Conservation (phyloP, 495 filamentous ascomycete genomes). For the Tuber borchii region DNA sequence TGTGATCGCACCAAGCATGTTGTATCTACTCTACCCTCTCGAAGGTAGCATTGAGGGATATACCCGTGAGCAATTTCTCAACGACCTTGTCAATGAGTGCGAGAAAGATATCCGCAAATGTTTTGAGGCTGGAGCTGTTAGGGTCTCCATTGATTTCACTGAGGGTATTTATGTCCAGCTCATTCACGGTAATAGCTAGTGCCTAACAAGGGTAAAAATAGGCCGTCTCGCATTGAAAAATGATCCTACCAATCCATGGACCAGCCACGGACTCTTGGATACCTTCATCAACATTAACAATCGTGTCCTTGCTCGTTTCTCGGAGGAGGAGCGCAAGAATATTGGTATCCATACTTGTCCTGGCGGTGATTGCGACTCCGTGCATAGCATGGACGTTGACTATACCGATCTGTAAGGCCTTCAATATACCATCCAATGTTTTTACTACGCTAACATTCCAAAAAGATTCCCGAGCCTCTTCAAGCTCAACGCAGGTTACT, state of each 20-base stretch:
- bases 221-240: conserved; percentile 45
- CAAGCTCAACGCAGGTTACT: conserved; percentile 47
- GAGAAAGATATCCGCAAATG: conserved; percentile 47
- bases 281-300: conserved; percentile 47
- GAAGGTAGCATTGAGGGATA: conserved; percentile 44
- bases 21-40: conserved; percentile 47
- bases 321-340: conserved; percentile 42
- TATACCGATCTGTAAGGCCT: conserved; percentile 42
- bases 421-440: background rate
- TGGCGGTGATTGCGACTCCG: conserved; percentile 47
- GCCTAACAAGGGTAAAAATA: conserved; percentile 1
- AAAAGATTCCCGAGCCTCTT: conserved; percentile 44
- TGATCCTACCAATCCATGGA: conserved; percentile 47
- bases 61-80: conserved; percentile 43
- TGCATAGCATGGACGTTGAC: conserved; percentile 46
- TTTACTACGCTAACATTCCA: background rate
- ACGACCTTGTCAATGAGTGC: conserved; percentile 47
- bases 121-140: conserved; percentile 45
- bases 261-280: conserved; percentile 43
- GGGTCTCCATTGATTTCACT: conserved; percentile 47
- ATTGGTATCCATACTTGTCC: conserved; percentile 48
- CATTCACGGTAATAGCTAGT: background rate
- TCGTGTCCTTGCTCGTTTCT: conserved; percentile 44
- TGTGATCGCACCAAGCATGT: conserved; percentile 47
- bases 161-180: conserved; percentile 36